Base-by-base conservation (phyloP, 2,329 filamentous ascomycete genomes). In the Trichophyton simii region DNA sequence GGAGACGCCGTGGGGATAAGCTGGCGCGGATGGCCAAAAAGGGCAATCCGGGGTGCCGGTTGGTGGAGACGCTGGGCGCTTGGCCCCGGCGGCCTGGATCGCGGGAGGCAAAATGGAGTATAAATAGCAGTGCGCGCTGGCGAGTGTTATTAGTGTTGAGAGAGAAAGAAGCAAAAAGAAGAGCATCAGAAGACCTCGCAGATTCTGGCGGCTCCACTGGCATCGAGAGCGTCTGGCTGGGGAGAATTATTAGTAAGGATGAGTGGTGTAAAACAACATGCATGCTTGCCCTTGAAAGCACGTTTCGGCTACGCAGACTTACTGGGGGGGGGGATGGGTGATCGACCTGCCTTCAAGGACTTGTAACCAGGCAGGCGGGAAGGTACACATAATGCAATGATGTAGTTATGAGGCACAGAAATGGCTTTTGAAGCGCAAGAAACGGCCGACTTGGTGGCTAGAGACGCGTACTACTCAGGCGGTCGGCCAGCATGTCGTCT, bases 41-140 rank as follows among this genome's bases (percentile, higher is more conserved):
- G 50, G 50, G 50, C 50, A 34, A 55, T 55, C 50, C 50, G 50
- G 50, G 31, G 50, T 34, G 15, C 50, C 50, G 50, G 50, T 50
- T 25, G 8, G 46, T 50, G 46, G 46, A 44, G 44, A 9, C n/a
- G 15, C 20, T 48, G 44, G 44, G 44, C 18, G 20, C 46, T 50
- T 50, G 46, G 50, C 50, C 13, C 50, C 50, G 31, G 20, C 25
- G 31, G 50, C 22, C 50, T 55, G 50, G 50, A 50, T 28, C 46
- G 20, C 20, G 22, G 46, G 46, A 50, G 46, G 46, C 46, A 50
- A 50, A 50, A 50, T 13, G 3, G 44, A 22, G 18, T 18, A 22
- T 46, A 46, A 46, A 46, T 46, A 46, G 34, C 11, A 38, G 34
- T 13, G 9, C 3, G 34, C 11, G 9, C 11, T 36, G 34, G 34